Conservation (phyloP, 2,329 filamentous ascomycete genomes). For the Colletotrichum brevisporum region DNA sequence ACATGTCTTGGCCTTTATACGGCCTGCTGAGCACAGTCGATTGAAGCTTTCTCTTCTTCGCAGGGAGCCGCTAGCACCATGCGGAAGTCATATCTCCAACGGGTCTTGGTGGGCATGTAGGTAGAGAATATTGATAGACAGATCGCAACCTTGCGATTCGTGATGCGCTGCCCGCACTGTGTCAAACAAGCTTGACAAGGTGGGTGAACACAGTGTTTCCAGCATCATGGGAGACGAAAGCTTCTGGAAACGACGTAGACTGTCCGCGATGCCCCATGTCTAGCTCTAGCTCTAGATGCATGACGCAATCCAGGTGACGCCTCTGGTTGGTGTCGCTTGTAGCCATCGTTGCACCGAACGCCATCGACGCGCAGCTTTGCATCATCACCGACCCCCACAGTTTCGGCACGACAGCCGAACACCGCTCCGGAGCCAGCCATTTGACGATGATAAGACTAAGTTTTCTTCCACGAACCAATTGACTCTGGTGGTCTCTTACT, state of each 20-base stretch:
- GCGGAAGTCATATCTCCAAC: constrained; percentile 10
- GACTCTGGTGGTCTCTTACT: background rate
- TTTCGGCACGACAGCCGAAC: constrained; percentile 26
- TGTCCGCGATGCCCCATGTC: constrained; percentile 26
- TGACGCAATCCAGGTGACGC: constrained; percentile 11
- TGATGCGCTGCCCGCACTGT: constrained; percentile 21
- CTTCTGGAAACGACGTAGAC: constrained; percentile 19
- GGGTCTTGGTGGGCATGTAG: background rate
- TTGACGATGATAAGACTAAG: background rate
- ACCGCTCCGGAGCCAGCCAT: background rate
- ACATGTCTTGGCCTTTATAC: constrained; percentile 6
- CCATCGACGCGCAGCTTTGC: constrained; percentile 28
- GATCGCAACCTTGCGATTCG: constrained; percentile 22
- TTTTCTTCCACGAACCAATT: background rate
- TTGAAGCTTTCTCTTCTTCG: constrained; percentile 34
- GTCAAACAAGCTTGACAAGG: accelerated
- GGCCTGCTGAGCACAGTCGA: constrained; percentile 4
- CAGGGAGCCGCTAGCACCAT: constrained; percentile 25
- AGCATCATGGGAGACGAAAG: background rate
- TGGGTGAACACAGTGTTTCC: constrained; percentile 8
- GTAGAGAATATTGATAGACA: constrained; percentile 13
- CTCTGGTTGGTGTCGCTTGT: constrained; percentile 33
- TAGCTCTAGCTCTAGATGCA: background rate
- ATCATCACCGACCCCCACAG: constrained; percentile 15
- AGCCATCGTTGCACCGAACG: constrained; percentile 13